Evolutionary conservation across 2,329 filamentous ascomycete genomes (phyloP).

Genomic region (Bertia moriformis): DNA sequence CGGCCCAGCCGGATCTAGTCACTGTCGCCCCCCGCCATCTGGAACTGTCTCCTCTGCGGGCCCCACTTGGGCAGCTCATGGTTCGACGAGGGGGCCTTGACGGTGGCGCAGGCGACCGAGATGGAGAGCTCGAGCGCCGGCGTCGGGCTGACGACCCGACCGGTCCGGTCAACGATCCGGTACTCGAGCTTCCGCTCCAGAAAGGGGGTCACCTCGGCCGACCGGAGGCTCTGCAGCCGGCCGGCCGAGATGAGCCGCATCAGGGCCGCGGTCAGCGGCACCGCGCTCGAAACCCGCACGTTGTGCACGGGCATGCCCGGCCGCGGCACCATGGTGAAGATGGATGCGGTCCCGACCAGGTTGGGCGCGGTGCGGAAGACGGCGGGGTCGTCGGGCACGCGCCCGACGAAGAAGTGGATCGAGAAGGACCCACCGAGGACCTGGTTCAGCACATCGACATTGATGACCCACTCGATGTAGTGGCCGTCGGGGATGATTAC

Average conservation of each 20-base stretch:
- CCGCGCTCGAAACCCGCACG: slow-evolving; percentile 27
- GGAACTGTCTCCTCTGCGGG: background rate
- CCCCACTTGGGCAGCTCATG: slow-evolving; percentile 23
- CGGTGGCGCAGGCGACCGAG: slow-evolving; percentile 19
- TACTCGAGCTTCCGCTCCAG: slow-evolving; percentile 21
- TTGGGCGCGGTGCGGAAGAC: slow-evolving; percentile 37
- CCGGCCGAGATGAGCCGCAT: slow-evolving; percentile 23
- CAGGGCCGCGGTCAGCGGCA: slow-evolving; percentile 34
- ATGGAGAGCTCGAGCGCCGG: slow-evolving; percentile 18
- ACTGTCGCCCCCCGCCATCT: background rate
- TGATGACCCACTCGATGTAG: slow-evolving; percentile 55
- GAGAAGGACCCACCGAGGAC: slow-evolving; percentile 46
- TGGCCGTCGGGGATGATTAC: slow-evolving; percentile 14
- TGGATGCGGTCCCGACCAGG: slow-evolving; percentile 45
- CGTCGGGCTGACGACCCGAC: slow-evolving; percentile 9
- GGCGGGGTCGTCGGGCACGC: slow-evolving; percentile 23
- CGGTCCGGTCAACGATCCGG: slow-evolving; percentile 13
- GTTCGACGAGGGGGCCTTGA: slow-evolving; percentile 15
- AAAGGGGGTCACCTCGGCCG: slow-evolving; percentile 21
- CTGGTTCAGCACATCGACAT: slow-evolving; percentile 45
- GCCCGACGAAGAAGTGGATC: slow-evolving; percentile 56
- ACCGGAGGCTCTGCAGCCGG: slow-evolving; percentile 19
- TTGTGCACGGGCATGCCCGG: slow-evolving; percentile 13
- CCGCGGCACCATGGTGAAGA: slow-evolving; percentile 25
- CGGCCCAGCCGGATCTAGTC: too few relatives aligned